Evolutionary conservation across 768 basidiomycete species (phyloP), one percentile per base, ranked within the genome.

Genomic region (Russula abietina): DNA sequence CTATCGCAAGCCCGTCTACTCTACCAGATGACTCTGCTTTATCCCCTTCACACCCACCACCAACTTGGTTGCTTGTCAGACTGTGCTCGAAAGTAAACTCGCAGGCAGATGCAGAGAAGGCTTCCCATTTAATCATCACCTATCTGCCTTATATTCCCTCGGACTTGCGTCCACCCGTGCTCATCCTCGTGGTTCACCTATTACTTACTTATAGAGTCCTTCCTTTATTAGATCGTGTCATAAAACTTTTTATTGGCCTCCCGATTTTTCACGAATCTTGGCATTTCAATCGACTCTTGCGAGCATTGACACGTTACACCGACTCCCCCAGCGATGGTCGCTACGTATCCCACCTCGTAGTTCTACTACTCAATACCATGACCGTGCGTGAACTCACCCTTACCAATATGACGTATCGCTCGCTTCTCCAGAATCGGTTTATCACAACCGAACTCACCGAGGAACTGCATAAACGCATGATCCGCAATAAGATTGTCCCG

Each of bases 31-130:
- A 38, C 36, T 38, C 56, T n/a, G 28, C 54, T 22, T 49, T 11
- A 46, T 46, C n/a, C 22, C 22, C 45, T 3, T 46, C 50, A 43
- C 19, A 19, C n/a, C 45, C 16, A 6, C 66, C 66, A 14, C 86
- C 87, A 0, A 65, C 77, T 0, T 88, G 85, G 85, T 72, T 85
- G n/a, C 69, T 80, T 12, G 71, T 88, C 33, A 76, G 79, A 50
- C 73, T 87, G 46, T 72, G 80, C 17, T 73, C 70, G 77, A 81
- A 78, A 69, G 75, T 84, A 12, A 73, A 69, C n/a, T 78, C 80
- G 0, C 70, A 76, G 1, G 60, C 60, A 17, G 79, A 87, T 26
- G 84, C 83, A 0, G 71, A 73, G 22, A 75, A 75, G 0, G 74
- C 76, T 1, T 67, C 82, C 38, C 67, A 79, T 55, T 71, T 87